phyloP scores from a whole-genome alignment of 495 filamentous ascomycete species.

The Pseudevernia furfuracea region DNA sequence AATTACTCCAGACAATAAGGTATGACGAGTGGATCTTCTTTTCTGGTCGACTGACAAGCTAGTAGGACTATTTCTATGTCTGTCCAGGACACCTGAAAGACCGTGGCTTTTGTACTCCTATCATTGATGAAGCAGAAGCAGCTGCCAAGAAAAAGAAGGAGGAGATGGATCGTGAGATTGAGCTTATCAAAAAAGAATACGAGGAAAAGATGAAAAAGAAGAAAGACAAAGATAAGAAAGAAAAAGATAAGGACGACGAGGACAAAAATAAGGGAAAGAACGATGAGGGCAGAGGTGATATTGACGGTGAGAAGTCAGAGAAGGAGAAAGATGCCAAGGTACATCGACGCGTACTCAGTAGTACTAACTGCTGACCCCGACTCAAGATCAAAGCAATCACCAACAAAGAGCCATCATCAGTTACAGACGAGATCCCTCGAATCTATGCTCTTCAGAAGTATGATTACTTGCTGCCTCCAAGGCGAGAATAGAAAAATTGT shows the following conservation, averaged over 20 bases:
- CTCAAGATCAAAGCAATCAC: slow-evolving; percentile 26
- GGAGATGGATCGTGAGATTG: slow-evolving; percentile 62
- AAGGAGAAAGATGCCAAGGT: slow-evolving; percentile 54
- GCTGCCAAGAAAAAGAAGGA: slow-evolving; percentile 60
- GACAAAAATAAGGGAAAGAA: slow-evolving; percentile 37
- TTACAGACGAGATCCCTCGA: slow-evolving; percentile 49
- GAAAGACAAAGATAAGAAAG: slow-evolving; percentile 49
- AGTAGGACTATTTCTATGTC: slow-evolving; percentile 88
- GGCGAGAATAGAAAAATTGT: neutral
- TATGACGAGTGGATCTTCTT: slow-evolving; percentile 30
- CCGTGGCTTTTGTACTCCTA: slow-evolving; percentile 68
- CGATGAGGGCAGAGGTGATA: slow-evolving; percentile 38
- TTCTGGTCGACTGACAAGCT: slow-evolving; percentile 11
- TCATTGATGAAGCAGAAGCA: slow-evolving; percentile 66
- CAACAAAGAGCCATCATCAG: slow-evolving; percentile 30
- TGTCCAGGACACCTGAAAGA: slow-evolving; percentile 83
- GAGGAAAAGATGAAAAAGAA: slow-evolving; percentile 64
- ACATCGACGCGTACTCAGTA: neutral
- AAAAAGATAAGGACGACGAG: slow-evolving; percentile 26
- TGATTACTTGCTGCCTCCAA: slow-evolving; percentile 6
- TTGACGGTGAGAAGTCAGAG: slow-evolving; percentile 42
- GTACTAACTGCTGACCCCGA: slow-evolving; percentile 4
- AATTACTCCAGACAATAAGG: slow-evolving; percentile 85
- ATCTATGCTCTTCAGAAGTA: slow-evolving; percentile 85
- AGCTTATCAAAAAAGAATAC: slow-evolving; percentile 74